phyloP scores from a whole-genome alignment of 108 stramenopile genomes.

The Epipyxis sp. region DNA sequence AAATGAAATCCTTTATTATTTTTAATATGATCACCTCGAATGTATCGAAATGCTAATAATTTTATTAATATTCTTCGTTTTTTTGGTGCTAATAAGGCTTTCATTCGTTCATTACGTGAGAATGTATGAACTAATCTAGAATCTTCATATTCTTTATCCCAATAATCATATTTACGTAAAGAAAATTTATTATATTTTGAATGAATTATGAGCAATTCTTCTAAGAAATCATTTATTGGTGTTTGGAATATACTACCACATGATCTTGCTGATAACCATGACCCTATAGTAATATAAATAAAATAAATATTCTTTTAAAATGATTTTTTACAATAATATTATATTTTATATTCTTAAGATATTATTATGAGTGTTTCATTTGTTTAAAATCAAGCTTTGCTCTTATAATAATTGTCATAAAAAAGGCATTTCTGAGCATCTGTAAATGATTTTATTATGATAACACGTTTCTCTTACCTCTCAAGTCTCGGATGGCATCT shows the following conservation, averaged over 20 bases:
- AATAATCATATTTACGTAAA: background rate
- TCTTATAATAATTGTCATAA: no score
- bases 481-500: background rate
- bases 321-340: no score
- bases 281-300: no score
- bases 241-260: conserved; percentile 13
- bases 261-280: background rate
- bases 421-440: no score
- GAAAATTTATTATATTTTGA: background rate
- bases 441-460: no score
- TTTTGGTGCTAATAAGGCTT: background rate
- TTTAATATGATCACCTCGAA: no score
- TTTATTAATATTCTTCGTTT: background rate
- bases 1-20: no score
- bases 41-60: background rate
- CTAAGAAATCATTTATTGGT: conserved; percentile 6
- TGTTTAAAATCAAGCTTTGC: no score
- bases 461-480: no score
- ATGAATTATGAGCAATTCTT: conserved; percentile 3
- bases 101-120: background rate
- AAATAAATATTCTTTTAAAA: no score
- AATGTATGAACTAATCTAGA: background rate
- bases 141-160: conserved; percentile 6
- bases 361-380: no score
- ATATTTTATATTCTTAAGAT: no score